Conservation (phyloP, 352 stramenopile species). For the Pythium oligandrum region DNA sequence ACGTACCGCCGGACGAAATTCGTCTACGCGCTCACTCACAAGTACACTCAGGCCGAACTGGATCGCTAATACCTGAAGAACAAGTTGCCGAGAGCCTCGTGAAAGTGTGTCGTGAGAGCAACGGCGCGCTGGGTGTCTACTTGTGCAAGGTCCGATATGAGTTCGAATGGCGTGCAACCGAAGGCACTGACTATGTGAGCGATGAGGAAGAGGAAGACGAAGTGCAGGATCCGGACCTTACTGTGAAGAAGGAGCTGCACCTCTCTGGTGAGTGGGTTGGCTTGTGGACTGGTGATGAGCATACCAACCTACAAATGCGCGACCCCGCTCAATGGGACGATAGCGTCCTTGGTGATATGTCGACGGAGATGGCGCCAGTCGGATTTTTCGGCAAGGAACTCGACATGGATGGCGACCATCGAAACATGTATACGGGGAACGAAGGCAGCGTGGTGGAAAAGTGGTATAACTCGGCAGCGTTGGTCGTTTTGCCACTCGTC, state of each 20-base stretch:
- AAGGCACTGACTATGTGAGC: constrained; percentile 4
- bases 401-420: constrained; percentile 4
- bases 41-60: too few relatives aligned
- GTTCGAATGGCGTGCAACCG: constrained; percentile 3
- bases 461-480: constrained; percentile 13
- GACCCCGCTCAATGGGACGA: neutral
- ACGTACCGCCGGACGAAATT: too few relatives aligned
- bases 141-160: constrained; percentile 7
- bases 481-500: constrained; percentile 8
- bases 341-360: neutral
- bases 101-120: constrained; percentile 7
- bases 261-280: neutral
- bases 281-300: too few relatives aligned
- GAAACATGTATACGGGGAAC: constrained; percentile 5
- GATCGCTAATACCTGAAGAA: too few relatives aligned
- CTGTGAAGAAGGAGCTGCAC: neutral
- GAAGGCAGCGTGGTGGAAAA: constrained; percentile 7
- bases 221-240: too few relatives aligned
- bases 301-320: too few relatives aligned
- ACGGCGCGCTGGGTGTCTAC: constrained; percentile 6
- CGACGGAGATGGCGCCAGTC: constrained; percentile 2
- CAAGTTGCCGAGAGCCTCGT: too few relatives aligned
- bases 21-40: too few relatives aligned
- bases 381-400: neutral
- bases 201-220: neutral